Evolutionary conservation across 1,284 basidiomycete genomes (phyloP).

Genomic region (Trametes versicolor): DNA sequence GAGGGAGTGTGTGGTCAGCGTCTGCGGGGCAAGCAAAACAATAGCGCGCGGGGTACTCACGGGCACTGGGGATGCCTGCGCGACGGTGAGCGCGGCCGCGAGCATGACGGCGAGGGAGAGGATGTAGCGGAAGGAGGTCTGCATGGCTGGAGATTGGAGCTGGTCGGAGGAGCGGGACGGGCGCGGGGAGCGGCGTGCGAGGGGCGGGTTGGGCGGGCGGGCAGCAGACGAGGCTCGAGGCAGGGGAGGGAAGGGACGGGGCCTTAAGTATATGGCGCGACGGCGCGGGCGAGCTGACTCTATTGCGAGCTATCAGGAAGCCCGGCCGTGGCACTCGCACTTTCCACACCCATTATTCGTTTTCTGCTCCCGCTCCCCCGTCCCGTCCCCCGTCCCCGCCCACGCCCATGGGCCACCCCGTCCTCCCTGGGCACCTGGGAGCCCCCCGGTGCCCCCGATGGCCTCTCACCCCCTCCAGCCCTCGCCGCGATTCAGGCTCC

Average conservation of each 20-base stretch:
- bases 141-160: conserved; percentile 22
- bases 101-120: conserved; percentile 19
- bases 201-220: conserved; percentile 6
- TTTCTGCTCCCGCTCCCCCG: not conserved
- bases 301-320: conserved; percentile 8
- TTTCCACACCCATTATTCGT: conserved; percentile 1
- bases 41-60: conserved; percentile 17
- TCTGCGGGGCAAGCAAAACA: not conserved
- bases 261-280: conserved; percentile 24
- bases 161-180: conserved; percentile 10
- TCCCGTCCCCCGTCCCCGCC: not conserved
- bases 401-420: not conserved
- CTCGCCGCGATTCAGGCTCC: conserved; percentile 8
- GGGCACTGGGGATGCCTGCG: conserved; percentile 31
- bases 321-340: conserved; percentile 8
- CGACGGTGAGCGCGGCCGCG: conserved; percentile 25
- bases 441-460: too few species aligned
- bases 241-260: conserved; percentile 10
- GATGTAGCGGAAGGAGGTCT: conserved; percentile 21
- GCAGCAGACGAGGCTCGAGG: conserved; percentile 12
- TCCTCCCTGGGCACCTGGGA: not conserved
- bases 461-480: too few species aligned
- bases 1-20: not conserved
- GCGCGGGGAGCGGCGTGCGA: not conserved
- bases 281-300: conserved; percentile 1